Base-by-base conservation (phyloP, 179 eudicot genomes). In the Drosera spatulata region DNA sequence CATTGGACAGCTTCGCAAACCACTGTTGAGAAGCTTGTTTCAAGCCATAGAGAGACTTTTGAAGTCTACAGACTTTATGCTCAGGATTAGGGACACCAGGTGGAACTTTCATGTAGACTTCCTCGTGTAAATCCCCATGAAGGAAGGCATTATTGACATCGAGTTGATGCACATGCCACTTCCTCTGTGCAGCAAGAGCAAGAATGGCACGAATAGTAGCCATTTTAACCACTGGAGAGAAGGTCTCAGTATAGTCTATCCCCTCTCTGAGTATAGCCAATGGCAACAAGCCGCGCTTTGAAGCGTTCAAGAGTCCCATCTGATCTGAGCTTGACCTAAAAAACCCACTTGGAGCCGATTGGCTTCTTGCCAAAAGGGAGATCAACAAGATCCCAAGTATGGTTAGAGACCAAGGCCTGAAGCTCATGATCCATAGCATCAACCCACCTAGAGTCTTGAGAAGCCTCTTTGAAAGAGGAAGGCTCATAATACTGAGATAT, bases 261-360 rank as follows among this genome's bases (percentile, higher is more conserved):
- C 60, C 60, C 2, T 57, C 4, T 57, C 10, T 58, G 50, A 5
- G 61, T 41, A 37, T 11, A 58, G 2, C 61, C 61, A 2, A 41
- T 42, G 49, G 39, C 50, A 6, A 58, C 61, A 12, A 58, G 49
- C 39, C 37, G 41, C 2, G 50, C 50, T 44, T 58, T 58, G 49
- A 3, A 58, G 4, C 61, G 41, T 5, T 58, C 33, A 4, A 58
- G 1, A 0, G 60, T 8, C 2, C 60, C 60, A 57, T 57, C 47
- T 0, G 60, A 15, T 57, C 7, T 2, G 6, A 8, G 1, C 11
- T 57, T 57, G 7, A 42, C 11, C 11, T 57, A 10, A 7, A 8
- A 57, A 0, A 57, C 47, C 45, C 60, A 57, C 7, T 40, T 39
- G 11, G 47, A 40, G 4, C 60, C 33, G 4, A 39, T 57, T 0